Evolutionary conservation across 768 basidiomycete species (phyloP).

Genomic region (Hypholoma sublateritium): DNA sequence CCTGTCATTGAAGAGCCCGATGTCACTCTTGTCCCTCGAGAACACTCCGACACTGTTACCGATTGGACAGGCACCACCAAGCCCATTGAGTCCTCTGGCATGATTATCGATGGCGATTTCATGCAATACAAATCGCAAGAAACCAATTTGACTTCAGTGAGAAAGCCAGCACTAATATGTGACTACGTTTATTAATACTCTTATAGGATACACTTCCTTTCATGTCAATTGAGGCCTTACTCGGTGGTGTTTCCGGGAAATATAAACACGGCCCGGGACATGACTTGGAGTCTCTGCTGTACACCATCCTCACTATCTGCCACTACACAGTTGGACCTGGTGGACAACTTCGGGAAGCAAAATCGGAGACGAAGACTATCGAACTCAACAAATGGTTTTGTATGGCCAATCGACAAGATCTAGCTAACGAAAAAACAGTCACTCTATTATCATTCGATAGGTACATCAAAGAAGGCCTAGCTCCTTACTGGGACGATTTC

Average conservation of each 20-base stretch:
- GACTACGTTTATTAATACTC: neutral
- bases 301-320: slow-evolving; percentile 2
- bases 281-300: slow-evolving; percentile 1
- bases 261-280: neutral
- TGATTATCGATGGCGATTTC: slow-evolving; percentile 6
- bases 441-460: neutral
- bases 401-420: neutral
- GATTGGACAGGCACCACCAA: neutral
- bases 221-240: no score
- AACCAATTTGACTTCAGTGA: no score
- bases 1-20: no score
- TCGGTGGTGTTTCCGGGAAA: no score
- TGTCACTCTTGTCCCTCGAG: no score
- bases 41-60: no score
- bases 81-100: neutral
- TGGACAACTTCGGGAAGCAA: neutral
- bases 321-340: slow-evolving; percentile 1
- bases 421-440: neutral
- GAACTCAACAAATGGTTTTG: neutral
- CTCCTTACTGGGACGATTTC: slow-evolving; percentile 1
- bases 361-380: neutral
- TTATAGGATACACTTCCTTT: neutral
- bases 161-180: no score
- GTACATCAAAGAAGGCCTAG: neutral
- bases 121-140: neutral